Conservation (phyloP, 176 grass and related monocot species). For the Triticum urartu region DNA sequence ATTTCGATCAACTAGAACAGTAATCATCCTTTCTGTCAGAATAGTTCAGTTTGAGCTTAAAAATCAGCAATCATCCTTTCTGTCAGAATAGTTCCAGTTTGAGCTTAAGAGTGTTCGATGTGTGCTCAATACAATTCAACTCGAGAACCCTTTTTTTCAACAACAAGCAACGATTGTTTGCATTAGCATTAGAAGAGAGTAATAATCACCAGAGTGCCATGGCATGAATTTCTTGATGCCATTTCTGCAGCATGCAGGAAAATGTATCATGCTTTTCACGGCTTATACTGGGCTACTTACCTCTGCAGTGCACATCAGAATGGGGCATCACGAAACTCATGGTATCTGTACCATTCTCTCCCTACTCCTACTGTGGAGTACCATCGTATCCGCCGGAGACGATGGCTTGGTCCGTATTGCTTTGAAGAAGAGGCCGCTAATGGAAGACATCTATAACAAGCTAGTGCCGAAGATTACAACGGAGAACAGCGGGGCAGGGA, state of each 20-base stretch:
- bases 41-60: not conserved
- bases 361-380: not conserved
- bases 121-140: not conserved
- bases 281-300: not conserved
- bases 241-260: not conserved
- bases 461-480: not conserved
- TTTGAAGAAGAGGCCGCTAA: conserved; percentile 48
- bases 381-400: conserved; percentile 9
- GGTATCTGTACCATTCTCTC: conserved; percentile 3
- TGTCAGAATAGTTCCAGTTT: not conserved
- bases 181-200: too few species aligned
- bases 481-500: not conserved
- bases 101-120: not conserved
- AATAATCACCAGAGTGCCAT: too few species aligned
- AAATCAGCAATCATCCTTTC: not conserved
- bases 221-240: not conserved
- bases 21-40: not conserved
- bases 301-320: not conserved
- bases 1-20: not conserved
- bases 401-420: conserved; percentile 49
- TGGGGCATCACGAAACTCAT: not conserved
- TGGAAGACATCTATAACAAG: conserved; percentile 31
- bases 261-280: not conserved
- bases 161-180: too few species aligned
- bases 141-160: not conserved